phyloP scores from a whole-genome alignment of 2,329 filamentous ascomycete species.

The Penicillium brevicompactum region DNA sequence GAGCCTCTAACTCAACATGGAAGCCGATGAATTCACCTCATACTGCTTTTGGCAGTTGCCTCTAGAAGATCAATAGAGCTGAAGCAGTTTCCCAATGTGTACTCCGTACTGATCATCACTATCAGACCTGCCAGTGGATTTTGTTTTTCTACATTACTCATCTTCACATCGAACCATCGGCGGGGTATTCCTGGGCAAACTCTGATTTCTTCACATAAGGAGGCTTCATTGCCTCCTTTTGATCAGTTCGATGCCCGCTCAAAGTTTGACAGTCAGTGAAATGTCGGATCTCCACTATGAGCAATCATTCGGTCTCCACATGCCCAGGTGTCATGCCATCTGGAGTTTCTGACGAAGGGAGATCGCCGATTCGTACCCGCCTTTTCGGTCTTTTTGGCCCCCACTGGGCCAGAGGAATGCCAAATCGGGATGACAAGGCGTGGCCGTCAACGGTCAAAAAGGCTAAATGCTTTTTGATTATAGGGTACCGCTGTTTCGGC shows the following conservation, averaged over 20 bases:
- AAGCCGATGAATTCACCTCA: neutral
- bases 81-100: neutral
- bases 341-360: neutral
- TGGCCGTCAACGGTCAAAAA: neutral
- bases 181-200: neutral
- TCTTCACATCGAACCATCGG: neutral
- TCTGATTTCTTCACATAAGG: neutral
- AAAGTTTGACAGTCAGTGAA: neutral
- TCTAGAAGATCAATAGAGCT: neutral
- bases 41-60: neutral
- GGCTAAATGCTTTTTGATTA: neutral
- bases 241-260: neutral
- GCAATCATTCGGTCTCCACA: neutral
- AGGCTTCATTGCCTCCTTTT: neutral
- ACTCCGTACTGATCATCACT: neutral
- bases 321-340: neutral
- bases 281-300: neutral
- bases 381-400: neutral
- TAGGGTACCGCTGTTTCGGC: neutral
- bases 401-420: neutral
- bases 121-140: no score
- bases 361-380: neutral
- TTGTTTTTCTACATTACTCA: no score
- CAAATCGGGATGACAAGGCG: neutral
- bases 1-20: no score